Percentiles rank a stretch among this genome's conserved stretches.
These are phyloP conservation scores for Fistulinella prunicolor DNA, from an alignment of 768 basidiomycete genomes.

Conservation along the genomic window DNA sequence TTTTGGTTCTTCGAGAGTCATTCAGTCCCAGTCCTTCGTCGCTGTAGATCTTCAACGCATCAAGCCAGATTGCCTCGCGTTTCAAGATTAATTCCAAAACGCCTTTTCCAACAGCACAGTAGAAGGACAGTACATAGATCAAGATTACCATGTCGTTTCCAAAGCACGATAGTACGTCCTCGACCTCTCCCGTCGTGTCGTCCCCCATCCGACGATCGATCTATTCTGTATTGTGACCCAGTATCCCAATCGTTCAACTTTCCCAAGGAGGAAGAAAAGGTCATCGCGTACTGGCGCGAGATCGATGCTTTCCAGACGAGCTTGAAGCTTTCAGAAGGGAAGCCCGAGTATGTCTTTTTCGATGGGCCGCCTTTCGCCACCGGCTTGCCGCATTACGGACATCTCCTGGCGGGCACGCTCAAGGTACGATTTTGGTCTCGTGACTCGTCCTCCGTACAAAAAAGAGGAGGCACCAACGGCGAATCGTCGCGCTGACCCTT, in stretches of 20 bases:
- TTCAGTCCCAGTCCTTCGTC: too few species aligned
- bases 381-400: conserved; percentile 94
- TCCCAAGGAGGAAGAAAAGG: conserved; percentile 85
- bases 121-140: too few species aligned
- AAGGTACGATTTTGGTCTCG: conserved; percentile 54
- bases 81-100: too few species aligned
- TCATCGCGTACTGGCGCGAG: conserved; percentile 87
- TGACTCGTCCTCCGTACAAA: too few species aligned
- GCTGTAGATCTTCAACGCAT: too few species aligned
- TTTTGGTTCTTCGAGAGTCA: too few species aligned
- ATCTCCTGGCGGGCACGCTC: conserved; percentile 89
- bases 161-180: conserved; percentile 66
- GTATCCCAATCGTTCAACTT: conserved; percentile 80
- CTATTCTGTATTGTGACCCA: too few species aligned
- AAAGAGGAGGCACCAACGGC: too few species aligned
- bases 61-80: too few species aligned
- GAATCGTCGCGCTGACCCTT: not conserved
- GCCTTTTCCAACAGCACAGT: not conserved
- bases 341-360: conserved; percentile 91
- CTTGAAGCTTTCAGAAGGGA: conserved; percentile 86
- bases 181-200: not conserved
- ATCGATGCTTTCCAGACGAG: conserved; percentile 98
- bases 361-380: conserved; percentile 98
- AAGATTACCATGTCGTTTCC: conserved; percentile 57
- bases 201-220: too few species aligned